Conservation (phyloP, 305 asterid species). For the Ajuga reptans region DNA sequence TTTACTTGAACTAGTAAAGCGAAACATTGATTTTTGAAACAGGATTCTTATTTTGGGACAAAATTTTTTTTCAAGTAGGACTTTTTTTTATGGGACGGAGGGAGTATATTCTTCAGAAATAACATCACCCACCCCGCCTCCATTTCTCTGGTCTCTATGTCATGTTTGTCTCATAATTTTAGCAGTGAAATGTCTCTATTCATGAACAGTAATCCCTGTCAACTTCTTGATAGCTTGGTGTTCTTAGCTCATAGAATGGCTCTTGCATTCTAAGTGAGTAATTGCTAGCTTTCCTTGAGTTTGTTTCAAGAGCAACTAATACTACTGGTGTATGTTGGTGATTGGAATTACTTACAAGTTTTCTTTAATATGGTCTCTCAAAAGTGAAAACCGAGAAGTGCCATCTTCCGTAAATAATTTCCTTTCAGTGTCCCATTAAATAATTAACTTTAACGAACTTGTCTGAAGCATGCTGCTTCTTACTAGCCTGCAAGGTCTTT, state of each 20-base stretch:
- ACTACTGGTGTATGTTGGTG: background rate
- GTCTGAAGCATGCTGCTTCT: constrained; percentile 2
- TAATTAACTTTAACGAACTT: background rate
- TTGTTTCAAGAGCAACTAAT: background rate
- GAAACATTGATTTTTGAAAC: too few relatives aligned
- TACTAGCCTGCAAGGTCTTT: background rate
- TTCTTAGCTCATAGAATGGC: background rate
- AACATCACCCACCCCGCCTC: background rate
- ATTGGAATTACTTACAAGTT: background rate
- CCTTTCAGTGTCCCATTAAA: background rate
- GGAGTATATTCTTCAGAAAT: constrained; percentile 1
- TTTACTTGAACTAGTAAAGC: too few relatives aligned
- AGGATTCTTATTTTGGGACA: too few relatives aligned
- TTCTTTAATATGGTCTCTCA: background rate
- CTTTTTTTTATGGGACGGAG: too few relatives aligned
- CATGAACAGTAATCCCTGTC: background rate
- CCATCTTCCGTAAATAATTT: background rate
- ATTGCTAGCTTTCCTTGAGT: background rate
- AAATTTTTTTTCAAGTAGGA: too few relatives aligned
- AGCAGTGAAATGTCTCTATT: background rate
- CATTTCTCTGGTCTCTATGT: constrained; percentile 1
- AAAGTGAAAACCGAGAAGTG: background rate
- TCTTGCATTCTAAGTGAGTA: background rate
- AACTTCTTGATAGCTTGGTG: constrained; percentile 3
- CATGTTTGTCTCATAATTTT: background rate